These are phyloP conservation scores for Trichoderma sp. DNA, from an alignment of 2,329 filamentous ascomycete genomes.

Conservation along the genomic window DNA sequence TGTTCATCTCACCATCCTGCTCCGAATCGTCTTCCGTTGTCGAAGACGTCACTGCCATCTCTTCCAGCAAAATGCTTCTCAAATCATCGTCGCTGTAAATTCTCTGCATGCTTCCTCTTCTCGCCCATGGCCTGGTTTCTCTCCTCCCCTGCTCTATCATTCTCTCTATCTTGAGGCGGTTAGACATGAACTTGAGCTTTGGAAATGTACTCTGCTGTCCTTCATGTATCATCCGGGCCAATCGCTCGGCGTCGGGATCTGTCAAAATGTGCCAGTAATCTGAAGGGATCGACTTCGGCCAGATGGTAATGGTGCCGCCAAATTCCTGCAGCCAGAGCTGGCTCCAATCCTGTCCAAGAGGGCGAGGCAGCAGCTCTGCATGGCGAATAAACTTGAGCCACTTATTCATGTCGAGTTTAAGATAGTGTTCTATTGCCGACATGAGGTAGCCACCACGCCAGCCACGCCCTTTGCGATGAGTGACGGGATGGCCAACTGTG, in stretches of 20 bases:
- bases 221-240: constrained; percentile 86
- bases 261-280: constrained; percentile 86
- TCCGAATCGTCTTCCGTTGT: constrained; percentile 39
- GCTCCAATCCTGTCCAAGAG: constrained; percentile 92
- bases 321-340: constrained; percentile 96
- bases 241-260: constrained; percentile 71
- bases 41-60: constrained; percentile 33
- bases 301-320: constrained; percentile 91
- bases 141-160: constrained; percentile 58
- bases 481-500: constrained; percentile 87
- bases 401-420: constrained; percentile 95
- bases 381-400: constrained; percentile 95
- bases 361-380: constrained; percentile 84
- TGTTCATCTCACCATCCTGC: constrained; percentile 24
- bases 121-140: constrained; percentile 49
- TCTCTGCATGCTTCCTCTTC: constrained; percentile 56
- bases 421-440: constrained; percentile 86
- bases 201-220: constrained; percentile 89
- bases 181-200: constrained; percentile 86
- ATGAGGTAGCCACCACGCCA: constrained; percentile 96
- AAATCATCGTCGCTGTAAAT: constrained; percentile 62
- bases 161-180: constrained; percentile 80
- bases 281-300: constrained; percentile 75
- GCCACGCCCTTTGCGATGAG: constrained; percentile 85
- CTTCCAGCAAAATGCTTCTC: constrained; percentile 45